phyloP scores from a whole-genome alignment of 768 basidiomycete species.

The Rubroboletus pulcherrimus region DNA sequence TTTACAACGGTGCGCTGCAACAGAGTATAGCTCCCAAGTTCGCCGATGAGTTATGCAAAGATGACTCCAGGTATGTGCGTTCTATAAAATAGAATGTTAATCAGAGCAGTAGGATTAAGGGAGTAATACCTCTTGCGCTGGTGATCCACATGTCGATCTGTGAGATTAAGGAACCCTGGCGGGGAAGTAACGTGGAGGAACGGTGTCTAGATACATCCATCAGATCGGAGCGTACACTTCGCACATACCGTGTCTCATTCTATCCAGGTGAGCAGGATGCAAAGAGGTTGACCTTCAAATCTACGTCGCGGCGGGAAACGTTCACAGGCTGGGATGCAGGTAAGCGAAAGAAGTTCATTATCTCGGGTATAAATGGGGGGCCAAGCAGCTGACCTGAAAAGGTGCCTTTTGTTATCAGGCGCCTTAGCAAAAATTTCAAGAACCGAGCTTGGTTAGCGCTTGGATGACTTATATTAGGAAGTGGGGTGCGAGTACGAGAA shows the following conservation, averaged over 20 bases:
- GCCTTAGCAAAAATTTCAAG: neutral
- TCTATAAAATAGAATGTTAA: neutral
- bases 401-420: neutral
- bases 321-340: slow-evolving; percentile 1
- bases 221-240: neutral
- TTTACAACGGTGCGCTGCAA: neutral
- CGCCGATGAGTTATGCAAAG: neutral
- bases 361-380: neutral
- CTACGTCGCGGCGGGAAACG: neutral
- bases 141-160: neutral
- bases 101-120: neutral
- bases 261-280: neutral
- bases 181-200: neutral
- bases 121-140: neutral
- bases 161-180: neutral
- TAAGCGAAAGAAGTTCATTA: slow-evolving; percentile 5
- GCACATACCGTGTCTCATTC: neutral
- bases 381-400: neutral
- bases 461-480: neutral
- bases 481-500: neutral
- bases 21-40: neutral
- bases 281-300: neutral
- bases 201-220: neutral
- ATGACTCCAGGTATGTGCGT: neutral
- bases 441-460: neutral